phyloP scores from a whole-genome alignment of 2,329 filamentous ascomycete genomes.

The Sordariomycetes sp. region DNA sequence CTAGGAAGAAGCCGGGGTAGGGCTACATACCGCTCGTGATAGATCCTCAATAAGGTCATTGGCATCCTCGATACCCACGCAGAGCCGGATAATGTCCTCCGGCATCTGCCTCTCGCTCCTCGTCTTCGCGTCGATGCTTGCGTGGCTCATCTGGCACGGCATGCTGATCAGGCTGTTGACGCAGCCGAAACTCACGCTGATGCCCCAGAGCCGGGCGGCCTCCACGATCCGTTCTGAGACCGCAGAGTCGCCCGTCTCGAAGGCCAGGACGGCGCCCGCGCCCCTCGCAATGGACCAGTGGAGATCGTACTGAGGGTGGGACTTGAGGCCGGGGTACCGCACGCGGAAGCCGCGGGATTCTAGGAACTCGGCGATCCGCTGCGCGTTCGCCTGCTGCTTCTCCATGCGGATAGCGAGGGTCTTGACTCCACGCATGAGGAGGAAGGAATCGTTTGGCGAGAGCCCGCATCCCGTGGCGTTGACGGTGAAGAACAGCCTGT shows the following conservation, averaged over 20 bases:
- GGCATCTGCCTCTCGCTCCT: constrained; percentile 82
- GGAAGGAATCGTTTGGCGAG: constrained; percentile 89
- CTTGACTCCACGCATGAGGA: constrained; percentile 91
- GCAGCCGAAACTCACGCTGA: constrained; percentile 94
- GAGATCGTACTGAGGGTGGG: constrained; percentile 90
- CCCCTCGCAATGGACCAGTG: constrained; percentile 94
- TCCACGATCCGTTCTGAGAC: constrained; percentile 91
- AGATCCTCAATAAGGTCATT: constrained; percentile 91
- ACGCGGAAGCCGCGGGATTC: constrained; percentile 88
- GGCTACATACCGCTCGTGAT: constrained; percentile 66
- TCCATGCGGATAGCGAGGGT: constrained; percentile 97
- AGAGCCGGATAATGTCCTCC: constrained; percentile 91
- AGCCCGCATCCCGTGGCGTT: constrained; percentile 92
- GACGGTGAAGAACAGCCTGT: constrained; percentile 93
- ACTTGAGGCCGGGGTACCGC: constrained; percentile 86
- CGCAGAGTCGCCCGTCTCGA: constrained; percentile 81
- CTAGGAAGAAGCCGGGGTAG: background rate
- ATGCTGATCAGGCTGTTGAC: constrained; percentile 98
- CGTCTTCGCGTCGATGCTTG: constrained; percentile 94
- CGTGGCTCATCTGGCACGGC: constrained; percentile 99
- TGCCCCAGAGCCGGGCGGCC: constrained; percentile 82
- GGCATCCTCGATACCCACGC: constrained; percentile 90
- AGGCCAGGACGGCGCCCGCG: constrained; percentile 86
- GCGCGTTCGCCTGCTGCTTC: constrained; percentile 89
- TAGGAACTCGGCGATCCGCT: constrained; percentile 84